Evolutionary conservation across 805 yeast genomes (phyloP).

Genomic region (Saturnispora dispora): DNA sequence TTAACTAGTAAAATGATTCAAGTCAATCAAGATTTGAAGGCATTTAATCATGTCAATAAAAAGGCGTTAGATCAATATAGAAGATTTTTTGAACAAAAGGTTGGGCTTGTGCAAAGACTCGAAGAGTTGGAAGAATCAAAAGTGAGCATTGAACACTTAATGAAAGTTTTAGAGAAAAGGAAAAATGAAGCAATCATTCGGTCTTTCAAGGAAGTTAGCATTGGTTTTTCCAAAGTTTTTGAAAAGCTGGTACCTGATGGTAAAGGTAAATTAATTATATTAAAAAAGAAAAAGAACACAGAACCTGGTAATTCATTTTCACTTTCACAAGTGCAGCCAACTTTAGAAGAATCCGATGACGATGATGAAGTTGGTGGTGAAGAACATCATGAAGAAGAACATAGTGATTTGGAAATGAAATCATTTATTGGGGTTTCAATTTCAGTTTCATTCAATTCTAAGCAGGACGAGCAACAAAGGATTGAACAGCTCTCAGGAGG

Average conservation of each 20-base stretch:
- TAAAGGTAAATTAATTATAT: conserved; percentile 63
- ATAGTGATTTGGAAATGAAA: conserved; percentile 30
- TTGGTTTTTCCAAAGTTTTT: conserved; percentile 65
- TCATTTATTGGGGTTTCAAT: conserved; percentile 76
- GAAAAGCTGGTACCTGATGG: conserved; percentile 79
- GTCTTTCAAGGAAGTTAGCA: conserved; percentile 69
- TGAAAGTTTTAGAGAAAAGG: conserved; percentile 59
- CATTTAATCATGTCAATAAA: conserved; percentile 72
- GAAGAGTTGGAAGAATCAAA: conserved; percentile 63
- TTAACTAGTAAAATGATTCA: conserved; percentile 45
- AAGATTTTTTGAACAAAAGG: conserved; percentile 64
- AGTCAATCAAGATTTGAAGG: conserved; percentile 48
- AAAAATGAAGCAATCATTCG: conserved; percentile 75
- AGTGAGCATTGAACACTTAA: conserved; percentile 62
- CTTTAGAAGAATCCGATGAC: conserved; percentile 12
- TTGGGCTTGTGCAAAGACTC: conserved; percentile 54
- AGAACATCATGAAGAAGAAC: conserved; percentile 14
- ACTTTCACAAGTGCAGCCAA: conserved; percentile 12
- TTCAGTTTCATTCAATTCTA: conserved; percentile 81
- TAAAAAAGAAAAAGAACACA: conserved; percentile 25
- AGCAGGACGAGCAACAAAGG: conserved; percentile 73
- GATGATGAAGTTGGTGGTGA: conserved; percentile 17
- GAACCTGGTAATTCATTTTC: conserved; percentile 9
- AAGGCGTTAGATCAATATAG: conserved; percentile 81
- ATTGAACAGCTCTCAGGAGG: conserved; percentile 95